Base-by-base conservation (phyloP, 768 basidiomycete genomes). In the Tulasnella calospora region DNA sequence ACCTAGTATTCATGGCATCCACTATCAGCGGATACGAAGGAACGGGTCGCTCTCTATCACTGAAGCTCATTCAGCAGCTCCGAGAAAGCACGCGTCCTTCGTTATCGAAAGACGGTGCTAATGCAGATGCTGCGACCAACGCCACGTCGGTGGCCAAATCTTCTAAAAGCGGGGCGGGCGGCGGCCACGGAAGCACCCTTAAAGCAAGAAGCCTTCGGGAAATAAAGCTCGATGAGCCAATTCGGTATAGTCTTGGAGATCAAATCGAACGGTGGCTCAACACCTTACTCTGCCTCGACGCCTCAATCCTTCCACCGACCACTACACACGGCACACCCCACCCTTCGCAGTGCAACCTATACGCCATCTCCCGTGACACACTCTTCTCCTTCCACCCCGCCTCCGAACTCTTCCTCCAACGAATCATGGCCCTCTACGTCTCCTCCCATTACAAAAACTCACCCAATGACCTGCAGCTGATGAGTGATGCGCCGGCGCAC, bases 11-110 rank as follows among this genome's bases (percentile, higher is more conserved):
- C 87, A 92, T 99, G 88, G 94, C 98, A 1, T 98, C 96, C n/a
- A 99, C 98, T 0, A 96, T 99, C 86, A 99, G 98, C 83, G 98
- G 98, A 55, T 99, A 99, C 84, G 98, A 99, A 88, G 98, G 98
- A 36, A 99, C 98, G 0, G 98, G 98, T n/a, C 94, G 98, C 36
- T 98, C 96, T 0, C 90, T 99, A 71, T 98, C 96, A 71, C 92
- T 99, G 79, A 99, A 99, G 85, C 92, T 99, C 78, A 93, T 99
- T 80, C 94, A 99, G 84, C 96, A 98, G 84, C 90, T 99, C 4
- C 92, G 98, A 47, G 98, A 99, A 83, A 92, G 90, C 84, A 94
- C 94, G 0, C 89, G 93, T 3, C 91, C 94, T 0, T 91, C 93
- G 1, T 86, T 95, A 57, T 87, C 90, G 23, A 93, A 93, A 83